These are phyloP conservation scores for Hypoxylon sp. DNA, from an alignment of 2,329 filamentous ascomycete species.

Conservation along the genomic window DNA sequence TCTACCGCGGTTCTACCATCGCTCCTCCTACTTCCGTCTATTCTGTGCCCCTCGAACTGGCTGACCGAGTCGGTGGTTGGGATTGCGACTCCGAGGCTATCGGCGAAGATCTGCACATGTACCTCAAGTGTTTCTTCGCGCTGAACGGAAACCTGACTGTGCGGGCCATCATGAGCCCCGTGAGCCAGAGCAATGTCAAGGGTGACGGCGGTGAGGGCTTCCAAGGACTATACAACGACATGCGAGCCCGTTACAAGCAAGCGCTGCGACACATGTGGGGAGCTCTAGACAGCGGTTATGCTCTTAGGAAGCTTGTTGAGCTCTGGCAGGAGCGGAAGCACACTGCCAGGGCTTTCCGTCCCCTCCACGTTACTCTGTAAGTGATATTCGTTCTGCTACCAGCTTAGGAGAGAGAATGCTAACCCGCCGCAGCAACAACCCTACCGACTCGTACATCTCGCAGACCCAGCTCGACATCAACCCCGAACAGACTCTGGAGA, in stretches of 20 bases:
- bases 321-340: conserved; percentile 66
- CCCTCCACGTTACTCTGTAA: conserved; percentile 60
- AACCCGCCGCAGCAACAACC: conserved; percentile 50
- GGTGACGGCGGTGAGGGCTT: conserved; percentile 64
- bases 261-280: conserved; percentile 81
- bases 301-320: conserved; percentile 64
- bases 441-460: conserved; percentile 57
- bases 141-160: conserved; percentile 73
- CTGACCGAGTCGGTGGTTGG: conserved; percentile 76
- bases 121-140: conserved; percentile 79
- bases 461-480: conserved; percentile 53
- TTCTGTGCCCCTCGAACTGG: conserved; percentile 70
- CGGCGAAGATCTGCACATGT: conserved; percentile 80
- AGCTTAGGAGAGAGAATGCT: conserved; percentile 12
- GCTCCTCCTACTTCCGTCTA: conserved; percentile 78
- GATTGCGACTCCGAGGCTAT: conserved; percentile 75
- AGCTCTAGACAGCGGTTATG: conserved; percentile 72
- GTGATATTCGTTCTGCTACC: conserved; percentile 23
- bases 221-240: conserved; percentile 62
- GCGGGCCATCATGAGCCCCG: conserved; percentile 70
- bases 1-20: conserved; percentile 69
- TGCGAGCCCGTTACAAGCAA: conserved; percentile 73
- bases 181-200: conserved; percentile 76
- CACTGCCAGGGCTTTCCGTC: conserved; percentile 62
- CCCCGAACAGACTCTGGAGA: conserved; percentile 53